Evolutionary conservation across 2,329 filamentous ascomycete species (phyloP).

Genomic region (Paracoccidioides brasiliensis): DNA sequence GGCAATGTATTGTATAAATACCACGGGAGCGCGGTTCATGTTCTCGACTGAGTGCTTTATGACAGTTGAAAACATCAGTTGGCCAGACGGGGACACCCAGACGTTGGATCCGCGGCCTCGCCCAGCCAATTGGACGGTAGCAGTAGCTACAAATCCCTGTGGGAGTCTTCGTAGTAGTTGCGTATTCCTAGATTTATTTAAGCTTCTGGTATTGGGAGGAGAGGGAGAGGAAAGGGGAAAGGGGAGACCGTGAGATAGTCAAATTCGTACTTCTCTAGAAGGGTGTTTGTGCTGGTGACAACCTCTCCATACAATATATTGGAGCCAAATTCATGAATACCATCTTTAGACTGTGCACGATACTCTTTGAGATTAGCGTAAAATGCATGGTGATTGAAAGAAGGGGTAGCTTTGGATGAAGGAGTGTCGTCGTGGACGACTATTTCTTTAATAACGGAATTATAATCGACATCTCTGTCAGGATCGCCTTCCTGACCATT

Average conservation of each 20-base stretch:
- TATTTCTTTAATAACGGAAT: slow-evolving; percentile 57
- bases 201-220: not conserved
- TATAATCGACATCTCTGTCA: slow-evolving; percentile 61
- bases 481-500: slow-evolving; percentile 23
- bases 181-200: slow-evolving; percentile 47
- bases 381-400: slow-evolving; percentile 72
- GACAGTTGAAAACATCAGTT: slow-evolving; percentile 75
- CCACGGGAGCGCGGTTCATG: slow-evolving; percentile 59
- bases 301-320: slow-evolving; percentile 79
- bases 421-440: slow-evolving; percentile 62
- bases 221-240: not conserved
- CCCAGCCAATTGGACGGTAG: slow-evolving; percentile 76
- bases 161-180: slow-evolving; percentile 63
- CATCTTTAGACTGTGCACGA: slow-evolving; percentile 43
- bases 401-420: slow-evolving; percentile 59
- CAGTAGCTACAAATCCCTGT: slow-evolving; percentile 73
- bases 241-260: not conserved
- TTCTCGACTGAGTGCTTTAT: slow-evolving; percentile 70
- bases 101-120: slow-evolving; percentile 84
- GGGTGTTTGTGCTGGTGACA: slow-evolving; percentile 83
- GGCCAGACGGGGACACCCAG: slow-evolving; percentile 82
- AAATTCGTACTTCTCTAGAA: slow-evolving; percentile 63
- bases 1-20: slow-evolving; percentile 88
- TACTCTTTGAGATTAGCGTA: slow-evolving; percentile 60
- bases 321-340: slow-evolving; percentile 56